Evolutionary conservation across 2,329 filamentous ascomycete species (phyloP), one percentile per base, ranked within the genome.

Genomic region (Sporothrix luriei): DNA sequence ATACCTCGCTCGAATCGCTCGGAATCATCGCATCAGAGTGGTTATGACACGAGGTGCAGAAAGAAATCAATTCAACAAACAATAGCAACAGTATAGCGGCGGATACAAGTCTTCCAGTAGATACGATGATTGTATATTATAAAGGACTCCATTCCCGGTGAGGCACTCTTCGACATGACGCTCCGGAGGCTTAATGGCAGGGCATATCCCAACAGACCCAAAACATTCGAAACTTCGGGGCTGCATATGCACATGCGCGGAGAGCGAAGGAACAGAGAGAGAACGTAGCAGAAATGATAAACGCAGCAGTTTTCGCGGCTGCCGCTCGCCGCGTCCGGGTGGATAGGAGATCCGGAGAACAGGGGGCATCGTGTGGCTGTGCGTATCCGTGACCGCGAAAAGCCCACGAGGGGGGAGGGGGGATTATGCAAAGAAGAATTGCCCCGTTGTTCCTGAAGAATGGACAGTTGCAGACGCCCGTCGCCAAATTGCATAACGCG

Each of bases 1-100:
- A 33, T 33, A 26, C 40, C 51, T 66, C 51, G 43, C 68, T 65
- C 51, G 61, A 51, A 51, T 69, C 26, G 52, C 59, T 57, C 43
- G 38, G 59, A 59, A 33, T 40, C 51, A 40, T 51, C 51, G 57
- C 68, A 64, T 38, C 11, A 43, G 4, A 24, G 51, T 33, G 19
- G 11, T 6, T 33, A 29, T 21, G 49, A 46, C 21, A 65, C 9
- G 10, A 14, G 11, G 3, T 9, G 19, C 24, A 38, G 21, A 26
- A 54, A 46, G 26, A 14, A 33, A 33, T 33, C 33, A 9, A 7
- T 11, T n/a, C 5, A 19, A 16, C 6, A 33, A 14, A 40, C 13
- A 66, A 66, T 14, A 11, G n/a, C 13, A 21, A 66, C 3, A 40
- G 4, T 4, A 49, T 19, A 16, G 49, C 21, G 54, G 13, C 29